phyloP scores from a whole-genome alignment of 306 rosid genomes.

The Malus asiatica region DNA sequence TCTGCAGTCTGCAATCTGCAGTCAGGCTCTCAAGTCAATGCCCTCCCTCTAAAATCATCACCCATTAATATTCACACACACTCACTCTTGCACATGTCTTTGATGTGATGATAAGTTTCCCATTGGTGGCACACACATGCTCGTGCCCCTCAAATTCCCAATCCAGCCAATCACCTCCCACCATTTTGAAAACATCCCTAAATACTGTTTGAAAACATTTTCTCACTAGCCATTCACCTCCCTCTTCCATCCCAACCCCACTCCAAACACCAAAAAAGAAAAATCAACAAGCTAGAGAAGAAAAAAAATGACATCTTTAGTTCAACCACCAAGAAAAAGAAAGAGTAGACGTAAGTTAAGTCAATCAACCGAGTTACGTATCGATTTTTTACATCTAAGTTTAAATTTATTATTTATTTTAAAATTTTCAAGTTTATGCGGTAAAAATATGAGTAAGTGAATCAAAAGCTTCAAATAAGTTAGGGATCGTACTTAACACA shows the following conservation, averaged over 20 bases:
- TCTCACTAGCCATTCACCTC: conserved; percentile 18
- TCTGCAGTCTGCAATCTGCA: conserved; percentile 4
- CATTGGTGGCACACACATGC: conserved; percentile 29
- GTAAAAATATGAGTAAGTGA: too few species aligned
- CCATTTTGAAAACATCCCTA: conserved; percentile 13
- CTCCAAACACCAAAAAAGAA: not conserved
- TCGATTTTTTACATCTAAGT: too few species aligned
- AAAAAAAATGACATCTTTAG: not conserved
- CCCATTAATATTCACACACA: not conserved
- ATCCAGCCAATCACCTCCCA: conserved; percentile 26
- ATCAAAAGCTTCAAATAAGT: too few species aligned
- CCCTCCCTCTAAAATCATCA: not conserved
- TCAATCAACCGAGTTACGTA: too few species aligned
- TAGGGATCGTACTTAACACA: too few species aligned
- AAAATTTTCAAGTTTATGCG: too few species aligned
- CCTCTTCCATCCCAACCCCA: not conserved
- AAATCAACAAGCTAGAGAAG: not conserved
- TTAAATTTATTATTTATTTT: too few species aligned
- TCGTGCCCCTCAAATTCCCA: conserved; percentile 21
- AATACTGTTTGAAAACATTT: conserved; percentile 16
- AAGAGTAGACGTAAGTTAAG: not conserved
- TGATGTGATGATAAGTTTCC: conserved; percentile 9
- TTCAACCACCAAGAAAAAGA: not conserved
- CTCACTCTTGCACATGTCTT: not conserved
- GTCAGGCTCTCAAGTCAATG: conserved; percentile 54